These are phyloP conservation scores for Venturia asperata DNA, from an alignment of 2,329 filamentous ascomycete species.

Conservation along the genomic window DNA sequence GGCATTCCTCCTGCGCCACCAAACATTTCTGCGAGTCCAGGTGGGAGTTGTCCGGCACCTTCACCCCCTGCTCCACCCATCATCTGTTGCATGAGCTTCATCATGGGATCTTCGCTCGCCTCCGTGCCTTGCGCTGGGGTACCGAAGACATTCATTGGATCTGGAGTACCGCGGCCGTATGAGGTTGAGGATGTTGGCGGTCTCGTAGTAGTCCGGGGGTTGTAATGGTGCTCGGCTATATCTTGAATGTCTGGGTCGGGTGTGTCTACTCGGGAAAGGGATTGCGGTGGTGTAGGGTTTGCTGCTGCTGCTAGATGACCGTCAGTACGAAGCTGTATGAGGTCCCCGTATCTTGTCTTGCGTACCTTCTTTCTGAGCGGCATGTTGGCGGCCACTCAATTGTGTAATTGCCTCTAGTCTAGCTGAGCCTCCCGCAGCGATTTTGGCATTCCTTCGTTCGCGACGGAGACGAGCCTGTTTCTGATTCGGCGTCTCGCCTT, in stretches of 20 bases:
- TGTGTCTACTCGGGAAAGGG: neutral
- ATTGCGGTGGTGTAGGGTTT: neutral
- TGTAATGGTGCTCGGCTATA: conserved; percentile 24
- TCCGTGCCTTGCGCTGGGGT: conserved; percentile 13
- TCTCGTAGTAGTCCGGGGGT: conserved; percentile 29
- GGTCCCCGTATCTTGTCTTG: neutral
- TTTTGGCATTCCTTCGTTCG: conserved; percentile 72
- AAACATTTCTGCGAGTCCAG: conserved; percentile 39
- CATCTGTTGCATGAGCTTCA: conserved; percentile 71
- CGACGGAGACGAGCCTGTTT: conserved; percentile 65
- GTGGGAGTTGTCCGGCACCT: conserved; percentile 29
- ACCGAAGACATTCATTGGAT: conserved; percentile 14
- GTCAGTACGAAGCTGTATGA: neutral
- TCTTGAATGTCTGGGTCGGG: conserved; percentile 22
- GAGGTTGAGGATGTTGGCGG: conserved; percentile 46
- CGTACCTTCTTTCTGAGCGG: conserved; percentile 14
- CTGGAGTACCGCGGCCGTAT: conserved; percentile 18
- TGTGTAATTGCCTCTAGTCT: conserved; percentile 70
- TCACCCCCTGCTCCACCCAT: conserved; percentile 40
- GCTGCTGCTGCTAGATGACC: neutral
- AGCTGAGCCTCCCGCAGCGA: conserved; percentile 61
- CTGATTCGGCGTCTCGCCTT: conserved; percentile 38
- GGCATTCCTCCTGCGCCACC: conserved; percentile 29
- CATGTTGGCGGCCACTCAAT: conserved; percentile 46
- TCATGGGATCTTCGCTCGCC: conserved; percentile 55